phyloP scores from a whole-genome alignment of 805 yeast genomes.

The Candida golubevii region DNA sequence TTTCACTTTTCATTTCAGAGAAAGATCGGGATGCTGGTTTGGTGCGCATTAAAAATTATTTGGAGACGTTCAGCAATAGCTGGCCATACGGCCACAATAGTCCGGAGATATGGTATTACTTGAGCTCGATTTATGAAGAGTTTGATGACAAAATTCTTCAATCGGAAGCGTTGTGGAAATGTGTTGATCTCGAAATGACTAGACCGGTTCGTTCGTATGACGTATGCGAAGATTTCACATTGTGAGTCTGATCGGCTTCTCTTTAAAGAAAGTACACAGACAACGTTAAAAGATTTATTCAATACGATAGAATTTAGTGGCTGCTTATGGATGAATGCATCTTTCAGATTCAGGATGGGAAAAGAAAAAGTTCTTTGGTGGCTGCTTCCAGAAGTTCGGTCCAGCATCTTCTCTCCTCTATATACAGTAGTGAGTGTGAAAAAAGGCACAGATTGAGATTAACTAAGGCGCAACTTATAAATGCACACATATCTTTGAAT shows the following conservation, averaged over 20 bases:
- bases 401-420: slow-evolving; percentile 5
- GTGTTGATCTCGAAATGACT: slow-evolving; percentile 59
- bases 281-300: no score
- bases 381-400: background rate
- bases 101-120: slow-evolving; percentile 65
- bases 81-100: slow-evolving; percentile 40
- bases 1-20: slow-evolving; percentile 45
- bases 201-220: slow-evolving; percentile 49
- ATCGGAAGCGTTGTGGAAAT: slow-evolving; percentile 52
- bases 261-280: no score
- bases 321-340: no score
- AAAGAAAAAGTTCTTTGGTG: no score
- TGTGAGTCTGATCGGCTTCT: background rate
- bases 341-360: no score
- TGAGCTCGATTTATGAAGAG: slow-evolving; percentile 59
- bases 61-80: slow-evolving; percentile 34
- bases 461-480: no score
- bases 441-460: no score
- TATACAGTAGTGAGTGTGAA: background rate
- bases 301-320: no score
- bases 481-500: no score
- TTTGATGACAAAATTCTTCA: slow-evolving; percentile 48
- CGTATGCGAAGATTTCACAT: slow-evolving; percentile 23
- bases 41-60: slow-evolving; percentile 48
- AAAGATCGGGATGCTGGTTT: slow-evolving; percentile 58